Conservation (phyloP, 176 grass and related monocot species). For the Aegilops tauschii region DNA sequence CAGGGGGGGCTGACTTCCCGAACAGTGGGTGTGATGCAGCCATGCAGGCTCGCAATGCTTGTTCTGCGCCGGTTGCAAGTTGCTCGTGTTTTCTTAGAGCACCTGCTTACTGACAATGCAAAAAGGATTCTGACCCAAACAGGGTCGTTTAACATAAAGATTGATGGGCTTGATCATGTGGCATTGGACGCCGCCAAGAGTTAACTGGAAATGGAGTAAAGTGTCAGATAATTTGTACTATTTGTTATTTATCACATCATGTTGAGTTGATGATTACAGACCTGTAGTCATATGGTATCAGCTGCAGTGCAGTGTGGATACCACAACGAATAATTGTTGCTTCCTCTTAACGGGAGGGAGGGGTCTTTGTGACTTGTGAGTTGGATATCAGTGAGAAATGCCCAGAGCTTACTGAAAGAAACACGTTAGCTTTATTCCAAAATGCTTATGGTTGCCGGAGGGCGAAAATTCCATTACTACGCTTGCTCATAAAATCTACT, state of each 20-base stretch:
- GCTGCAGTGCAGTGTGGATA: neutral
- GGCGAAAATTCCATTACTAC: no score
- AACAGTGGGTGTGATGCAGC: neutral
- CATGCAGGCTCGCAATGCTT: neutral
- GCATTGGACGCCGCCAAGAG: neutral
- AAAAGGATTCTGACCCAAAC: neutral
- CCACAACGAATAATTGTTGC: neutral
- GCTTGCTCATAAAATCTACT: no score
- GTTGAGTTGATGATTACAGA: neutral
- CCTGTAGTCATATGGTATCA: neutral
- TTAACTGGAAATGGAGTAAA: neutral
- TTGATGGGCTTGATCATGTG: neutral
- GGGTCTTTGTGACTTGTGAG: neutral
- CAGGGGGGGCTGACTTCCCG: conserved; percentile 2
- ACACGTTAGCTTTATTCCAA: neutral
- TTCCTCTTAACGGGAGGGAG: neutral
- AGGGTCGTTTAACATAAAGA: conserved; percentile 11
- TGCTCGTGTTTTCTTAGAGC: conserved; percentile 56
- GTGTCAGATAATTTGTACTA: neutral
- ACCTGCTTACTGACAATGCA: conserved; percentile 15
- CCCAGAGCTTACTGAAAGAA: neutral
- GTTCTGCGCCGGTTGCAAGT: neutral
- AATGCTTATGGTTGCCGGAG: neutral
- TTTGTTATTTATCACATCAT: neutral
- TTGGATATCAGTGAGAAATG: neutral